Conservation (phyloP, 495 filamentous ascomycete genomes). For the Parmelia sp. region DNA sequence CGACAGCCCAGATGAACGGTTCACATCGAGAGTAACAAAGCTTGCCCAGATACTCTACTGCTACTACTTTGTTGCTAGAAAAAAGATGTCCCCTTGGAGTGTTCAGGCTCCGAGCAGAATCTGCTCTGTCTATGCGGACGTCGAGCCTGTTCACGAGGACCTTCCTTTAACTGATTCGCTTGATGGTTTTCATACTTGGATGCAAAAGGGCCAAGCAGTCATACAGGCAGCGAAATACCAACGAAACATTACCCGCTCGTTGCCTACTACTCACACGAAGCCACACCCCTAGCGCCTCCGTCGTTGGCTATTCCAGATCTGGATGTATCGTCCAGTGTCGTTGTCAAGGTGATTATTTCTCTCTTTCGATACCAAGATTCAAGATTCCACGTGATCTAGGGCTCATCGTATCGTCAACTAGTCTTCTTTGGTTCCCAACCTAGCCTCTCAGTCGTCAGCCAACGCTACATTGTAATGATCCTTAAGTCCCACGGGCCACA, state of each 20-base stretch:
- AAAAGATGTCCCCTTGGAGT: conserved; percentile 43
- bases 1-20: conserved; percentile 42
- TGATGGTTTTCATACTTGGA: conserved; percentile 34
- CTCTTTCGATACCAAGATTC: neutral
- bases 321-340: neutral
- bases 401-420: neutral
- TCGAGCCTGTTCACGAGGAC: conserved; percentile 40
- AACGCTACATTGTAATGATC: neutral
- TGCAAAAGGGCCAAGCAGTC: conserved; percentile 6
- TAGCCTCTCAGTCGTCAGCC: neutral
- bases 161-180: conserved; percentile 41
- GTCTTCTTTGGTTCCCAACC: neutral
- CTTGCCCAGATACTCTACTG: conserved; percentile 47
- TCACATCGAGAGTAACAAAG: conserved; percentile 42
- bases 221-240: neutral
- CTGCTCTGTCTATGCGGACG: conserved; percentile 43
- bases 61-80: conserved; percentile 45
- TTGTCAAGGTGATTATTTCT: neutral
- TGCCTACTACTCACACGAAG: neutral
- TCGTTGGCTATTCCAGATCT: neutral
- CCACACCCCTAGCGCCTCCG: neutral
- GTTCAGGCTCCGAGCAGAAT: conserved; percentile 39
- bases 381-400: neutral
- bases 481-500: neutral
- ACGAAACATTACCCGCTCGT: neutral